Evolutionary conservation across 805 yeast genomes (phyloP), one percentile per base, ranked within the genome.

Genomic region (Starmerella roubikii): DNA sequence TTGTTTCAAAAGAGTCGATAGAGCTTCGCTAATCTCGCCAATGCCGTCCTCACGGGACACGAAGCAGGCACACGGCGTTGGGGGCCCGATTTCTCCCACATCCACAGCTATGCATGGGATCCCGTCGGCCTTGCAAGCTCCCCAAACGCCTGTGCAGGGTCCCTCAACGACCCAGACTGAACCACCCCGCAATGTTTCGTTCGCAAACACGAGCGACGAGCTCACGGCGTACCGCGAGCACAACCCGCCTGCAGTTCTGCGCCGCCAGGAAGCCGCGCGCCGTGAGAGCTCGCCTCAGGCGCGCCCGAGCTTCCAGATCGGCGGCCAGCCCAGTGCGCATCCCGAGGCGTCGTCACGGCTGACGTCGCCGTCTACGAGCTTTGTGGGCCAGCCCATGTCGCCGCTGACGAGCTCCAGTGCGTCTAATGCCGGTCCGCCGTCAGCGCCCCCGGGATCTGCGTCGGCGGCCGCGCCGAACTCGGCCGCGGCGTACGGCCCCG

Each of bases 141-240:
- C n/a, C n/a, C n/a, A n/a, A n/a, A n/a, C n/a, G n/a, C n/a, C n/a
- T n/a, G n/a, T n/a, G n/a, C n/a, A n/a, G n/a, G n/a, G n/a, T n/a
- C n/a, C n/a, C n/a, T n/a, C n/a, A n/a, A n/a, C n/a, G n/a, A n/a
- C n/a, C 24, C 29, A 26, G 15, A 6, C 29, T 8, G 7, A 8
- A 13, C 7, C 12, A 8, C 29, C 29, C 15, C 44, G 42, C 15
- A 37, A 44, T 27, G 54, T 51, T 29, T 49, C 53, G 19, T 52
- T 52, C 25, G 44, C 48, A 16, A 28, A 27, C 16, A 44, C 40
- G 15, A 38, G 45, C 30, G 44, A 30, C 32, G 50, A 39, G 19
- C 43, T 49, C 28, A 41, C 46, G 13, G 55, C 55, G 12, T 48
- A 52, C 40, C 48, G 47, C 17, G 55, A 51, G 32, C 55, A 52